Conservation (phyloP, 129 eudicot genomes). For the Tagetes patula region DNA sequence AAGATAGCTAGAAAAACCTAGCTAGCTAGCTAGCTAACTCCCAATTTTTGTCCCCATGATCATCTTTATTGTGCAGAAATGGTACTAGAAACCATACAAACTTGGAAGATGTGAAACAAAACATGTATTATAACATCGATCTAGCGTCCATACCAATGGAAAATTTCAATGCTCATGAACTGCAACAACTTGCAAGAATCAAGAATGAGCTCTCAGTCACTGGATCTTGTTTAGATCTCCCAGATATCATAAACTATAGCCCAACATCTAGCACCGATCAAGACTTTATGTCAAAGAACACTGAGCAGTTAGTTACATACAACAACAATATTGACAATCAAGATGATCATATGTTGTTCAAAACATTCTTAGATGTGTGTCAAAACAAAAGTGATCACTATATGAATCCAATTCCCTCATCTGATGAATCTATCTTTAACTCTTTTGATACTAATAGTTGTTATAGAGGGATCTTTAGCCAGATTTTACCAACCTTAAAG, state of each 20-base stretch:
- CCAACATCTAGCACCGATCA: conserved; percentile 38
- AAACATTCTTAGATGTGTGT: conserved; percentile 40
- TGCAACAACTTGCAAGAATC: conserved; percentile 42
- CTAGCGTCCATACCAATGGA: conserved; percentile 25
- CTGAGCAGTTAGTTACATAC: conserved; percentile 7
- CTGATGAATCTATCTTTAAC: conserved; percentile 17
- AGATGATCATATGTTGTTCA: conserved; percentile 38
- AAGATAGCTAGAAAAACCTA: too few relatives aligned
- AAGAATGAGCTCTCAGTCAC: conserved; percentile 40
- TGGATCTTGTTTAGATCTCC: conserved; percentile 33
- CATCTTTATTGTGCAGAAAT: conserved; percentile 12
- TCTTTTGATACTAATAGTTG: conserved; percentile 11
- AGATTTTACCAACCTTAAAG: conserved; percentile 64
- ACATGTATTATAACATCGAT: conserved; percentile 6
- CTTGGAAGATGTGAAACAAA: conserved; percentile 18
- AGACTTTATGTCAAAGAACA: conserved; percentile 33
- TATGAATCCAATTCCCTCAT: conserved; percentile 29
- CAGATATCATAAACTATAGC: conserved; percentile 39
- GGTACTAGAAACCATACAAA: conserved; percentile 9
- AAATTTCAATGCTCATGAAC: conserved; percentile 23
- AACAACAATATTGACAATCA: conserved; percentile 10
- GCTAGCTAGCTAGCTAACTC: too few relatives aligned
- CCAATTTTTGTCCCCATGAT: too few relatives aligned
- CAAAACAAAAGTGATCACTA: conserved; percentile 28
- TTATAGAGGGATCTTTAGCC: conserved; percentile 44